Percentiles rank a stretch among this genome's conserved stretches.
These are phyloP conservation scores for Astrothelium subdiscretum DNA, from an alignment of 495 filamentous ascomycete genomes.

Conservation along the genomic window DNA sequence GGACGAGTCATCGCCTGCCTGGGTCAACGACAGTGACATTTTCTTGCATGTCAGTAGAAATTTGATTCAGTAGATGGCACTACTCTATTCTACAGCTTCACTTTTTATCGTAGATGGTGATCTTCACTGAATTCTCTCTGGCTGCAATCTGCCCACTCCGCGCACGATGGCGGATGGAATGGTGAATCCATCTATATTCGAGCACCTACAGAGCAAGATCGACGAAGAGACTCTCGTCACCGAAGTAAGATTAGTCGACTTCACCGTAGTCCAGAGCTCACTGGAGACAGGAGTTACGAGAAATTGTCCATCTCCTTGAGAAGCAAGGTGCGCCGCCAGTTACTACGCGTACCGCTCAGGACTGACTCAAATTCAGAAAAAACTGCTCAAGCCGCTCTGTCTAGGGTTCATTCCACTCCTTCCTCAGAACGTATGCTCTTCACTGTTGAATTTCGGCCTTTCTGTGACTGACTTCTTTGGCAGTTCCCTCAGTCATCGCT, in stretches of 20 bases:
- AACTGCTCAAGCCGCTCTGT: conserved; percentile 65
- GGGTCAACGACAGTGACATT: too few relatives aligned
- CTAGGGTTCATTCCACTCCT: conserved; percentile 81
- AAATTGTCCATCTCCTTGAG: conserved; percentile 68
- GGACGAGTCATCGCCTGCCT: too few relatives aligned
- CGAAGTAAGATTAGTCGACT: conserved; percentile 43
- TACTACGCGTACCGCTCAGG: background rate
- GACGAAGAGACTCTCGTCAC: conserved; percentile 74
- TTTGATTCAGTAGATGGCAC: too few relatives aligned
- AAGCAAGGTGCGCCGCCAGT: conserved; percentile 43
- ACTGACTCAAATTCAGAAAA: conserved; percentile 34
- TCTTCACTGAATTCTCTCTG: background rate
- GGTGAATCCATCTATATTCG: conserved; percentile 77
- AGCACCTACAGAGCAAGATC: conserved; percentile 75
- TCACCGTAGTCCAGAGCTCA: conserved; percentile 6
- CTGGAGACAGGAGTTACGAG: conserved; percentile 50
- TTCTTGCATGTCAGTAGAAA: too few relatives aligned
- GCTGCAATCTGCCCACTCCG: background rate
- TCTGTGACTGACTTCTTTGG: conserved; percentile 5
- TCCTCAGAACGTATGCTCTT: conserved; percentile 65
- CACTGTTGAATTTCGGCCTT: too few relatives aligned
- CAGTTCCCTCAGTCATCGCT: conserved; percentile 36
- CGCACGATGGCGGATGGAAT: conserved; percentile 20
- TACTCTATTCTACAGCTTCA: too few relatives aligned
- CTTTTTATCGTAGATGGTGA: background rate